Percentiles rank a stretch among this genome's conserved stretches.
Evolutionary conservation across 208 protist species (phyloP).

Genomic region (Phytomonas sp.): DNA sequence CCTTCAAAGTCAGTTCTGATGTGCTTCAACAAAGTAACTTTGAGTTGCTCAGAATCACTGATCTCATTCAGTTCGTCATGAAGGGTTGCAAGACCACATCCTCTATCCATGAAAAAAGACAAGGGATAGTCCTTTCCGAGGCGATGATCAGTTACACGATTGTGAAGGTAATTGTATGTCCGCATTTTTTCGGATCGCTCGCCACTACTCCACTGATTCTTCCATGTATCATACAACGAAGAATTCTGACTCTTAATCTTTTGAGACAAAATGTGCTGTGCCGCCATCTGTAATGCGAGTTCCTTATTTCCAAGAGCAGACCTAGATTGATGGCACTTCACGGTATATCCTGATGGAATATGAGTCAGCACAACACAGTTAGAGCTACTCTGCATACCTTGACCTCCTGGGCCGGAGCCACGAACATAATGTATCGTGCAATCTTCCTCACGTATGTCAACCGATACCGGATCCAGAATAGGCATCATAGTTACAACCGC

Average conservation of each 20-base stretch:
- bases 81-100: slow-evolving; percentile 42
- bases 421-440: slow-evolving; percentile 84
- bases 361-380: slow-evolving; percentile 85
- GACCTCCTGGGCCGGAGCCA: slow-evolving; percentile 80
- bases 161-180: slow-evolving; percentile 89
- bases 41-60: slow-evolving; percentile 53
- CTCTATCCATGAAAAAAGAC: slow-evolving; percentile 67
- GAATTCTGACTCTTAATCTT: slow-evolving; percentile 66
- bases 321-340: slow-evolving; percentile 86
- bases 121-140: slow-evolving; percentile 79
- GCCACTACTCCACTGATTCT: slow-evolving; percentile 81
- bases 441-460: slow-evolving; percentile 77
- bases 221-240: slow-evolving; percentile 64
- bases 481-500: slow-evolving; percentile 84
- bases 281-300: slow-evolving; percentile 78
- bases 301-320: slow-evolving; percentile 86
- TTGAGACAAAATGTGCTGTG: slow-evolving; percentile 62
- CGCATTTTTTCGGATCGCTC: slow-evolving; percentile 88
- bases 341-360: slow-evolving; percentile 79
- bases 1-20: slow-evolving; percentile 61
- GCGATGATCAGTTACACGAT: slow-evolving; percentile 84
- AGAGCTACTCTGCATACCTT: slow-evolving; percentile 87
- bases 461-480: slow-evolving; percentile 77
- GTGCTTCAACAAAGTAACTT: slow-evolving; percentile 62
- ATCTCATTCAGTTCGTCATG: slow-evolving; percentile 78